A percentile compares a stretch with the other conserved stretches of the same genome.
Evolutionary conservation across 2,329 filamentous ascomycete genomes (phyloP).

Genomic region (Fusarium coffeatum): DNA sequence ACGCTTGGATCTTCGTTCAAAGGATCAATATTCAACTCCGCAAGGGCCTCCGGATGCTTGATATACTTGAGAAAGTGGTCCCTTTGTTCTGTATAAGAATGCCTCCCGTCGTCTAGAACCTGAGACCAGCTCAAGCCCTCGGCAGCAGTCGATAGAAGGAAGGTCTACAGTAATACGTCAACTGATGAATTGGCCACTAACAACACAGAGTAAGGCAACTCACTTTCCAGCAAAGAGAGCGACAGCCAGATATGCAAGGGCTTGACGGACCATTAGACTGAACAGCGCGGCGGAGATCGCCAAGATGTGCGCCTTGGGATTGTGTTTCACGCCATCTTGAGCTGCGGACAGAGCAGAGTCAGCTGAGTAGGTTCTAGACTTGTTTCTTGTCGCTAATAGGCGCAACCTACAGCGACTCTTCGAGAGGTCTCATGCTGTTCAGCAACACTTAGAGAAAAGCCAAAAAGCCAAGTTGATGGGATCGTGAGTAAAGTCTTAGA

Average conservation of each 20-base stretch:
- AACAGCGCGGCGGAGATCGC: conserved; percentile 73
- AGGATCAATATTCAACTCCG: conserved; percentile 78
- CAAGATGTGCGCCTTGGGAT: conserved; percentile 66
- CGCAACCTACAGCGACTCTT: conserved; percentile 53
- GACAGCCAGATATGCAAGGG: conserved; percentile 77
- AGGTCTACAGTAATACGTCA: conserved; percentile 65
- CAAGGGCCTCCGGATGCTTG: conserved; percentile 83
- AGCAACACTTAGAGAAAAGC: background rate
- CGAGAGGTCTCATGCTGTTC: conserved; percentile 52
- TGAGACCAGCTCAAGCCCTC: conserved; percentile 75
- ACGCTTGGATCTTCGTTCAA: conserved; percentile 81
- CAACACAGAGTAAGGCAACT: background rate
- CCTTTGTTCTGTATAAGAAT: conserved; percentile 77
- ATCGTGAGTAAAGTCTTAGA: background rate
- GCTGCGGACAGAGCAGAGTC: conserved; percentile 56
- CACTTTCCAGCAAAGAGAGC: conserved; percentile 94
- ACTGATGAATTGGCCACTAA: background rate
- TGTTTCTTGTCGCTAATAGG: conserved; percentile 6
- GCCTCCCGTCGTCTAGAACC: conserved; percentile 74
- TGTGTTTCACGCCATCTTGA: conserved; percentile 75
- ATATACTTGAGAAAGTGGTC: conserved; percentile 84
- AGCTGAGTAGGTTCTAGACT: conserved; percentile 27
- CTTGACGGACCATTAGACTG: conserved; percentile 68
- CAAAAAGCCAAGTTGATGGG: background rate
- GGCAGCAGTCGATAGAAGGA: conserved; percentile 79